Conservation (phyloP, 192 early-diverging fungal species). For the Spinellus fusiger region DNA sequence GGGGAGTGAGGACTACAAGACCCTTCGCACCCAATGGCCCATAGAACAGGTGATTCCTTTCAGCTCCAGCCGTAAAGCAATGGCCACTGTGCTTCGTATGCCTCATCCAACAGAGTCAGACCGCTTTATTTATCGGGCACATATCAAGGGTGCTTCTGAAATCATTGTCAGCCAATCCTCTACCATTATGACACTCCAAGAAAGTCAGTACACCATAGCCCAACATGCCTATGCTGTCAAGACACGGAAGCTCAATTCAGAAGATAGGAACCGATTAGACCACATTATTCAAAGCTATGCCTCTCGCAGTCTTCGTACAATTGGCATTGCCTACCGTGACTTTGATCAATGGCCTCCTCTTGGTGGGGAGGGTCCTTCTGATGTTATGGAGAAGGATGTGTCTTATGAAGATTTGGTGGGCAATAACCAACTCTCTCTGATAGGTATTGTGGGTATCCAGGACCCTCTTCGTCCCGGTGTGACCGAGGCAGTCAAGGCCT, state of each 20-base stretch:
- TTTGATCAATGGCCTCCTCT: slow-evolving; percentile 58
- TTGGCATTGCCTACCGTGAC: slow-evolving; percentile 81
- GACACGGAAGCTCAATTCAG: slow-evolving; percentile 26
- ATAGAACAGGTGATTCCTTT: slow-evolving; percentile 83
- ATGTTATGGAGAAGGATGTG: slow-evolving; percentile 44
- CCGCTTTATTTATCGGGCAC: slow-evolving; percentile 55
- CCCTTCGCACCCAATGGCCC: slow-evolving; percentile 55
- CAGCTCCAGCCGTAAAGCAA: slow-evolving; percentile 86
- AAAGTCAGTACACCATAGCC: slow-evolving; percentile 8
- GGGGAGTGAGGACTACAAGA: slow-evolving; percentile 55
- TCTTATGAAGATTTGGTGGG: slow-evolving; percentile 46
- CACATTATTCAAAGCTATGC: slow-evolving; percentile 69
- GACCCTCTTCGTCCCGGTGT: slow-evolving; percentile 97
- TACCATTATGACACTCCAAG: slow-evolving; percentile 42
- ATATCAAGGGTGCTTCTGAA: slow-evolving; percentile 94
- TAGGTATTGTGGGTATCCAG: slow-evolving; percentile 93
- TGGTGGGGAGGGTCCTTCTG: background rate
- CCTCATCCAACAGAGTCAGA: slow-evolving; percentile 36
- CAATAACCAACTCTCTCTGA: slow-evolving; percentile 55
- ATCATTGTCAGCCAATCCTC: slow-evolving; percentile 66
- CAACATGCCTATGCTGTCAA: slow-evolving; percentile 28
- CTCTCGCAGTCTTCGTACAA: slow-evolving; percentile 80
- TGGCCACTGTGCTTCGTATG: slow-evolving; percentile 78
- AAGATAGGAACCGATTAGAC: slow-evolving; percentile 30
- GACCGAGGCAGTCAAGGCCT: slow-evolving; percentile 80